Percentiles rank a stretch among this genome's conserved stretches.
Conservation (phyloP, 2,329 filamentous ascomycete species). For the Colletotrichum chlorophyti region DNA sequence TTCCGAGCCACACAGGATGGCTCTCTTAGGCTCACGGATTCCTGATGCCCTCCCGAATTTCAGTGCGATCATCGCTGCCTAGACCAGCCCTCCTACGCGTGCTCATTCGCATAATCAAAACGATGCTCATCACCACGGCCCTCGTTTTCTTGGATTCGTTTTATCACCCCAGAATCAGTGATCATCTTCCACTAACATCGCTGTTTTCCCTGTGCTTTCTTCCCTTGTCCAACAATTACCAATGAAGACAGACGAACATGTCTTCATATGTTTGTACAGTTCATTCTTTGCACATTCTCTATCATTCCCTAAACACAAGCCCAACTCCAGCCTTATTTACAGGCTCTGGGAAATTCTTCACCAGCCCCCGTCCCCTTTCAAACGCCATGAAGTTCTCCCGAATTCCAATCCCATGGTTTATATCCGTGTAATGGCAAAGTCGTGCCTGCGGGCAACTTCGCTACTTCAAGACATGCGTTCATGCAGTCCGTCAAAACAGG, state of each 20-base stretch:
- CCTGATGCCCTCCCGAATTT: no score
- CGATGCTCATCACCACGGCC: no score
- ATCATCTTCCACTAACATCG: no score
- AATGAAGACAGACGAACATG: no score
- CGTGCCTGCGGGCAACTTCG: background rate
- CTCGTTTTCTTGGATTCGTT: no score
- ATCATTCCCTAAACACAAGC: constrained; percentile 6
- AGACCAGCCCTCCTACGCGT: no score
- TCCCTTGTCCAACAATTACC: background rate
- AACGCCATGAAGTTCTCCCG: constrained; percentile 10
- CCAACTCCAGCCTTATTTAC: constrained; percentile 9
- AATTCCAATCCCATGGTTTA: constrained; percentile 9
- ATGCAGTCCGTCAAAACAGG: background rate
- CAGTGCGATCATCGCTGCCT: no score
- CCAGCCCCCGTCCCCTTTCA: background rate
- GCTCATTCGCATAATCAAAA: no score
- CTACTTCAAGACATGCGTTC: background rate
- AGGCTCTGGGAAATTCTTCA: background rate
- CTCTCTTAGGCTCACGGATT: no score
- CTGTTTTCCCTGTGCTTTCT: background rate
- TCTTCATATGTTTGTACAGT: constrained; percentile 2
- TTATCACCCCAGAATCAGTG: no score
- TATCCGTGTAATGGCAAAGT: background rate
- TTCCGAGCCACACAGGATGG: no score
- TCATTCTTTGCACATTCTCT: constrained; percentile 28